These are phyloP conservation scores for Camellia japonica DNA, from an alignment of 148 eudicot species.

Conservation along the genomic window DNA sequence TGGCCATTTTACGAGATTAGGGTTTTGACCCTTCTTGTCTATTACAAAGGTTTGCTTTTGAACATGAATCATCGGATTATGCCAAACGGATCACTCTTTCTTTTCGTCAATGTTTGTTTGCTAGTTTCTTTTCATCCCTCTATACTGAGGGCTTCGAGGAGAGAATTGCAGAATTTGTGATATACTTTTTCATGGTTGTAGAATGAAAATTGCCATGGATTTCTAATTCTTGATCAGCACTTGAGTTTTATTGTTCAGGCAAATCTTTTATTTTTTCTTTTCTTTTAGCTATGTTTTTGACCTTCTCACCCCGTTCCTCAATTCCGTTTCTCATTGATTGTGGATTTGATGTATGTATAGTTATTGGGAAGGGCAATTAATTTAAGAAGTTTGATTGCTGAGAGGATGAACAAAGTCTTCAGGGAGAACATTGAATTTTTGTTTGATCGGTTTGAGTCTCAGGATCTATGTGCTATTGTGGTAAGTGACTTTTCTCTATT, in stretches of 20 bases:
- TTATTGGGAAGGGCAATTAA: conserved; percentile 87
- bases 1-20: too few relatives aligned
- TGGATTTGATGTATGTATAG: conserved; percentile 29
- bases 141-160: not conserved
- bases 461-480: conserved; percentile 90
- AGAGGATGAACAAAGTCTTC: conserved; percentile 87
- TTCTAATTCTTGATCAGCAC: not conserved
- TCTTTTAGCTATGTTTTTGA: not conserved
- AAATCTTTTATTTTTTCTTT: not conserved
- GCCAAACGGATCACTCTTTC: not conserved
- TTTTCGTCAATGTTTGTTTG: not conserved
- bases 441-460: conserved; percentile 94
- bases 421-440: conserved; percentile 92
- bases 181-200: not conserved
- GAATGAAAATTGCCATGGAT: not conserved
- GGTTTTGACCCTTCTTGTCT: too few relatives aligned
- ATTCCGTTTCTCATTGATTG: not conserved
- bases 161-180: not conserved
- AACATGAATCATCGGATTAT: not conserved
- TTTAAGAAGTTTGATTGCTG: conserved; percentile 82
- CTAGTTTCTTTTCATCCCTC: not conserved
- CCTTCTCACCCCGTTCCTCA: not conserved
- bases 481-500: conserved; percentile 38
- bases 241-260: conserved; percentile 3
- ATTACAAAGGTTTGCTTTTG: not conserved